Percentiles rank a stretch among this genome's conserved stretches.
Evolutionary conservation across 352 stramenopile species (phyloP).

Genomic region (Phytophthora foliorum): DNA sequence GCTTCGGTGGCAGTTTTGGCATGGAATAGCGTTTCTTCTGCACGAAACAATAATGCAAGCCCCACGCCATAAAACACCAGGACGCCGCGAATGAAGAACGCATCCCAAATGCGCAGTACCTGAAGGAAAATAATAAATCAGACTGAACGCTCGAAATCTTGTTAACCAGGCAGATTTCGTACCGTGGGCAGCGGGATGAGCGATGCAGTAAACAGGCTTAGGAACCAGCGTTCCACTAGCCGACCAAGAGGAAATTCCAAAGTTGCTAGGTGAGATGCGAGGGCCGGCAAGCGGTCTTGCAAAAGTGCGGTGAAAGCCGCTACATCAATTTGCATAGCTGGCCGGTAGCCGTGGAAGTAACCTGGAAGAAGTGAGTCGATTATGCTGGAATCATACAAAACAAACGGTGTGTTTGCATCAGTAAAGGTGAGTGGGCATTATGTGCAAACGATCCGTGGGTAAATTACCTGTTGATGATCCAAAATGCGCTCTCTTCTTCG

Average conservation of each 20-base stretch:
- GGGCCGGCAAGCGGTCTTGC: slow-evolving; percentile 60
- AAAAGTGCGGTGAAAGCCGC: slow-evolving; percentile 63
- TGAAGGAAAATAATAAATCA: slow-evolving; percentile 20
- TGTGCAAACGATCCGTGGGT: background rate
- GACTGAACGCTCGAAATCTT: background rate
- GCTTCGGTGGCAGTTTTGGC: slow-evolving; percentile 63
- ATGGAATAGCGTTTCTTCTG: slow-evolving; percentile 74
- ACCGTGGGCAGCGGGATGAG: slow-evolving; percentile 78
- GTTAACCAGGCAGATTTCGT: slow-evolving; percentile 11
- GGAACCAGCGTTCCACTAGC: slow-evolving; percentile 76
- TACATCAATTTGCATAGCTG: slow-evolving; percentile 77
- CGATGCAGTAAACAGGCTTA: slow-evolving; percentile 79
- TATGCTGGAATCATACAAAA: slow-evolving; percentile 42
- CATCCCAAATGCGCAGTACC: slow-evolving; percentile 84
- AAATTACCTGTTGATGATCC: slow-evolving; percentile 82
- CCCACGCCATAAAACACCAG: slow-evolving; percentile 79
- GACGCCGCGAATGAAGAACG: slow-evolving; percentile 78
- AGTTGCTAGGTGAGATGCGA: slow-evolving; percentile 59
- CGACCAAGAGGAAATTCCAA: slow-evolving; percentile 66
- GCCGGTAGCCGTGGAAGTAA: slow-evolving; percentile 84
- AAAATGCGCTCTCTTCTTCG: slow-evolving; percentile 84
- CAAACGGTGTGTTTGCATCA: background rate
- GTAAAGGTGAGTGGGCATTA: background rate
- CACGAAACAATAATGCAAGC: slow-evolving; percentile 70
- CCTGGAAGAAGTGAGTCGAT: slow-evolving; percentile 73